Evolutionary conservation across 2,329 filamentous ascomycete genomes (phyloP).

Genomic region (Exophiala dermatitidis): DNA sequence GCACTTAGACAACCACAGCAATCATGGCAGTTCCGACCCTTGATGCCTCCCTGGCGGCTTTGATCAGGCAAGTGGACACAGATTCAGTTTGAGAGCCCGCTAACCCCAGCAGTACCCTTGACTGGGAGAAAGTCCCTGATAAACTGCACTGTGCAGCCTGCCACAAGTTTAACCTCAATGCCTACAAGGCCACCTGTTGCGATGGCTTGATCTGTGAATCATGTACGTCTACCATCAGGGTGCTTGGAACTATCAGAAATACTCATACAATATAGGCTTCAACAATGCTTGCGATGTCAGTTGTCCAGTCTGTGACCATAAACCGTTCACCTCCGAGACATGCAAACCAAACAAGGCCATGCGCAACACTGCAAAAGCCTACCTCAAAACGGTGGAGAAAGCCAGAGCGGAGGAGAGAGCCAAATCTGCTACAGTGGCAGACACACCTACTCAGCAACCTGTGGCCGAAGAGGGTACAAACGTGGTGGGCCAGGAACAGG

Average conservation of each 20-base stretch:
- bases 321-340: slow-evolving; percentile 74
- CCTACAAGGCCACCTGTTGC: slow-evolving; percentile 87
- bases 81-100: background rate
- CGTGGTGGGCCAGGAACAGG: slow-evolving; percentile 7
- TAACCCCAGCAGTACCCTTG: slow-evolving; percentile 54
- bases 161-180: slow-evolving; percentile 82
- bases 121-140: slow-evolving; percentile 81
- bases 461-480: slow-evolving; percentile 3
- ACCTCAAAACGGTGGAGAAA: slow-evolving; percentile 83
- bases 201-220: slow-evolving; percentile 88
- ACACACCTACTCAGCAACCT: slow-evolving; percentile 6
- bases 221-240: slow-evolving; percentile 52
- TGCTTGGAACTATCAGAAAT: background rate
- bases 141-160: slow-evolving; percentile 93
- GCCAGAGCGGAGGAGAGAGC: slow-evolving; percentile 63
- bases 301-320: slow-evolving; percentile 90
- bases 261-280: slow-evolving; percentile 17
- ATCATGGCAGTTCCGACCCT: slow-evolving; percentile 17
- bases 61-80: slow-evolving; percentile 25
- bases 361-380: slow-evolving; percentile 87
- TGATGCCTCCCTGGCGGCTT: slow-evolving; percentile 22
- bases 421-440: slow-evolving; percentile 29
- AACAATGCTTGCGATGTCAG: slow-evolving; percentile 57
- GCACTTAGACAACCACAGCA: background rate
- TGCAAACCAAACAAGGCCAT: slow-evolving; percentile 85